Conservation (phyloP, 2,329 filamentous ascomycete species). For the Hymenoscyphus albidus region DNA sequence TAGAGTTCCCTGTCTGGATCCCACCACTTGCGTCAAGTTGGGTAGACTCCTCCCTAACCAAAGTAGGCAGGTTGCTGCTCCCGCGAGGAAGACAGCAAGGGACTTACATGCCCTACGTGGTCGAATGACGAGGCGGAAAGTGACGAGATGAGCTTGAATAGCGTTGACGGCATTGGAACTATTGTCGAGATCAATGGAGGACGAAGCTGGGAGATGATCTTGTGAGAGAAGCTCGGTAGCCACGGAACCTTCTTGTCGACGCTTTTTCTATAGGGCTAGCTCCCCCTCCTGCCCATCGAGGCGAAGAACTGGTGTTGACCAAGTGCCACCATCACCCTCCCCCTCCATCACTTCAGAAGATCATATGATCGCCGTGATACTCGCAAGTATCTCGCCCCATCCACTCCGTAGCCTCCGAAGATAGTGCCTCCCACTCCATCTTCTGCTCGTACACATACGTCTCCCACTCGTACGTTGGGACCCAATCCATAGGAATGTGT, state of each 20-base stretch:
- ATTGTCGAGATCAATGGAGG: background rate
- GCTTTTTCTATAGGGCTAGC: background rate
- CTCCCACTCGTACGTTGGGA: no score
- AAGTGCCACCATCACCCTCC: background rate
- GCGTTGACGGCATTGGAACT: background rate
- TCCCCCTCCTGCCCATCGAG: background rate
- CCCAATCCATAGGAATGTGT: no score
- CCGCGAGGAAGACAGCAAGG: constrained; percentile 1
- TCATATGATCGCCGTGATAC: no score
- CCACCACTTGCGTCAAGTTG: constrained; percentile 1
- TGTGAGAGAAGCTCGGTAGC: background rate
- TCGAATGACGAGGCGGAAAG: background rate
- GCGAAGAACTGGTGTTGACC: background rate
- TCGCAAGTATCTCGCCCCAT: no score
- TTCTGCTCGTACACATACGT: no score
- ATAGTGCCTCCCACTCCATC: no score
- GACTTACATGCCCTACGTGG: background rate
- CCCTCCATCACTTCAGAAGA: background rate
- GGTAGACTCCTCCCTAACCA: background rate
- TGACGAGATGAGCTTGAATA: constrained; percentile 2
- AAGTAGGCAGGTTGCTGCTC: background rate
- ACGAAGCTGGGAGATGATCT: background rate
- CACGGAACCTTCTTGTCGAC: background rate
- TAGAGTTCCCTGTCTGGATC: background rate
- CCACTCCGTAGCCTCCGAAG: no score